Conservation (phyloP, 208 protist species). For the Herpetomonas tarakana region DNA sequence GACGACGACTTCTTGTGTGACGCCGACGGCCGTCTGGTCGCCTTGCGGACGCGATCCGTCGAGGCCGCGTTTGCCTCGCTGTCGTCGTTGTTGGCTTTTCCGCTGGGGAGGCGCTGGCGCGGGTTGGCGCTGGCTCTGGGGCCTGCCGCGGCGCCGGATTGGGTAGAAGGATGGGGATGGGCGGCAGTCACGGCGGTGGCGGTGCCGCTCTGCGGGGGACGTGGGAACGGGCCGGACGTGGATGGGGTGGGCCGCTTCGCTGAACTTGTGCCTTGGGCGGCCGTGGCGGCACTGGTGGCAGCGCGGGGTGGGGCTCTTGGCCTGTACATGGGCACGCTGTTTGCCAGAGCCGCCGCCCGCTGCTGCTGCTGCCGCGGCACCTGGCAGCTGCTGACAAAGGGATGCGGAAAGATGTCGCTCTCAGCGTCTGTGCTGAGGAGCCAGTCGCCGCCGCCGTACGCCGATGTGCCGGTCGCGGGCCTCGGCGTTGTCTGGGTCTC, state of each 20-base stretch:
- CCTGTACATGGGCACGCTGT: slow-evolving; percentile 1
- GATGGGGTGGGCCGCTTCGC: neutral
- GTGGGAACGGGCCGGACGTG: slow-evolving; percentile 6
- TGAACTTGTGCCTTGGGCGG: neutral
- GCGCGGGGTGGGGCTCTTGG: slow-evolving; percentile 5
- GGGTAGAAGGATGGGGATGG: neutral
- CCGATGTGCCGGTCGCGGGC: neutral
- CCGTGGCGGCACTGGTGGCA: slow-evolving; percentile 9
- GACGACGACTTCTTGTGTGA: too few species aligned
- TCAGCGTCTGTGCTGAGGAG: slow-evolving; percentile 13
- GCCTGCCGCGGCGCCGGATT: slow-evolving; percentile 1
- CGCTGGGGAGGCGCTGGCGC: neutral
- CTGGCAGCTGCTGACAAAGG: slow-evolving; percentile 38
- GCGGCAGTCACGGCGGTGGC: slow-evolving; percentile 3
- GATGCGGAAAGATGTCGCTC: slow-evolving; percentile 72
- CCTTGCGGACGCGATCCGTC: neutral
- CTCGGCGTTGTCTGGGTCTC: too few species aligned
- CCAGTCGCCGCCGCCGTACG: neutral
- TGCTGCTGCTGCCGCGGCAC: slow-evolving; percentile 1
- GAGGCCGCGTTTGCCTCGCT: slow-evolving; percentile 3
- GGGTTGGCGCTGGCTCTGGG: neutral
- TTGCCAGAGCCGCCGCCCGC: neutral
- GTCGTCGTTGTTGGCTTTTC: slow-evolving; percentile 2
- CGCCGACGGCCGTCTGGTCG: too few species aligned
- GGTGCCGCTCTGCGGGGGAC: slow-evolving; percentile 3